Evolutionary conservation across 768 basidiomycete species (phyloP).

Genomic region (Auricularia heimuer): DNA sequence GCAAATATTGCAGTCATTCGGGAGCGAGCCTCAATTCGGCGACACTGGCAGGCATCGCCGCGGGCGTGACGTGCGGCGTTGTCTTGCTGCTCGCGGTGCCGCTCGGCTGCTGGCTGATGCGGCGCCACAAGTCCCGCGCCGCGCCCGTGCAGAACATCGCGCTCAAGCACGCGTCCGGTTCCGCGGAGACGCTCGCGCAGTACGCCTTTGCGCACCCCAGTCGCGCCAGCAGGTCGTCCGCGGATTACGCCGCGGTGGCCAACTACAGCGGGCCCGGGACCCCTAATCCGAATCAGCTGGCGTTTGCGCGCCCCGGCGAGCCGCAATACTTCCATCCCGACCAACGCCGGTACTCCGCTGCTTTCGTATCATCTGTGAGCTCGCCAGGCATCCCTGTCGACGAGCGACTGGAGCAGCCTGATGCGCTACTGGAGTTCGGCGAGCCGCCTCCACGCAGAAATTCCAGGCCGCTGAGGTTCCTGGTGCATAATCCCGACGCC

Average conservation of each 20-base stretch:
- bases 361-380: not conserved
- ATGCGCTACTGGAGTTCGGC: not conserved
- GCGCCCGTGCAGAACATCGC: not conserved
- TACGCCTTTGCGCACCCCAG: not conserved
- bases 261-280: no score
- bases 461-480: not conserved
- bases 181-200: no score
- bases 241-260: no score
- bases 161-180: not conserved
- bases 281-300: no score
- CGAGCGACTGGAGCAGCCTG: not conserved
- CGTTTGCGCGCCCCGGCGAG: not conserved
- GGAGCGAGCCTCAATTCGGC: not conserved
- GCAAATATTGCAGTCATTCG: no score
- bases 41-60: not conserved
- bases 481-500: not conserved
- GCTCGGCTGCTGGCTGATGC: not conserved
- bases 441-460: not conserved
- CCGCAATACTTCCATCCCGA: not conserved
- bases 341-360: not conserved
- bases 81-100: not conserved
- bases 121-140: not conserved
- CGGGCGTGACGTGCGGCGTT: not conserved
- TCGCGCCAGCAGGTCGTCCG: no score
- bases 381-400: not conserved